phyloP scores from a whole-genome alignment of 1,284 basidiomycete genomes.

The Leccinum solheimii region DNA sequence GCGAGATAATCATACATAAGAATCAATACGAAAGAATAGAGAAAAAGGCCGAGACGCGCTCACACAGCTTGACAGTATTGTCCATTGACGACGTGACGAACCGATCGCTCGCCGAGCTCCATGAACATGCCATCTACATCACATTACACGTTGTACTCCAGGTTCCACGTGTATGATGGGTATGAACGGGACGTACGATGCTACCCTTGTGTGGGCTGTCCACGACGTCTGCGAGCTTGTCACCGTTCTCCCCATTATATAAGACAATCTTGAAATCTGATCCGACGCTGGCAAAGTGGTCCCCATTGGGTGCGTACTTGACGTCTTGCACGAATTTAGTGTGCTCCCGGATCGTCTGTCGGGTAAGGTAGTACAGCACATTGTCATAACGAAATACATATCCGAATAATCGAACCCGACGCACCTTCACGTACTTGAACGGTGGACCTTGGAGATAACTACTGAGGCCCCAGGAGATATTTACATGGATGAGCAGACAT shows the following conservation, averaged over 20 bases:
- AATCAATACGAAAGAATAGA: too few species aligned
- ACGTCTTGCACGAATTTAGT: conserved; percentile 95
- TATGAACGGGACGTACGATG: conserved; percentile 54
- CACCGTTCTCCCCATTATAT: conserved; percentile 91
- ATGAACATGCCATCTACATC: conserved; percentile 71
- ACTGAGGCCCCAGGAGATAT: background rate
- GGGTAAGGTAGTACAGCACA: background rate
- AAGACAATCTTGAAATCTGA: conserved; percentile 90
- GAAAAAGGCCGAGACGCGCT: conserved; percentile 27
- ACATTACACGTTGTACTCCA: background rate
- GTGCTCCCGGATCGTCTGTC: conserved; percentile 83
- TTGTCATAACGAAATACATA: background rate
- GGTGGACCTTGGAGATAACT: conserved; percentile 61
- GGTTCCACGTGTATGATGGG: background rate
- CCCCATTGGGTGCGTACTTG: conserved; percentile 78
- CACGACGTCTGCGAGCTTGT: conserved; percentile 68
- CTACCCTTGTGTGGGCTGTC: conserved; percentile 71
- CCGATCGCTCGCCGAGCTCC: conserved; percentile 73
- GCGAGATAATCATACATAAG: too few species aligned
- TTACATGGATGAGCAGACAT: conserved; percentile 7
- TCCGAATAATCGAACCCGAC: conserved; percentile 3
- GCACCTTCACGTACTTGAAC: conserved; percentile 85
- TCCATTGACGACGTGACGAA: conserved; percentile 88
- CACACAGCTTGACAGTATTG: conserved; percentile 85
- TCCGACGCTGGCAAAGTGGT: conserved; percentile 87